A percentile compares a stretch with the other conserved stretches of the same genome.
Conservation (phyloP, 177 flowering plant species). For the Vitis hybrid region DNA sequence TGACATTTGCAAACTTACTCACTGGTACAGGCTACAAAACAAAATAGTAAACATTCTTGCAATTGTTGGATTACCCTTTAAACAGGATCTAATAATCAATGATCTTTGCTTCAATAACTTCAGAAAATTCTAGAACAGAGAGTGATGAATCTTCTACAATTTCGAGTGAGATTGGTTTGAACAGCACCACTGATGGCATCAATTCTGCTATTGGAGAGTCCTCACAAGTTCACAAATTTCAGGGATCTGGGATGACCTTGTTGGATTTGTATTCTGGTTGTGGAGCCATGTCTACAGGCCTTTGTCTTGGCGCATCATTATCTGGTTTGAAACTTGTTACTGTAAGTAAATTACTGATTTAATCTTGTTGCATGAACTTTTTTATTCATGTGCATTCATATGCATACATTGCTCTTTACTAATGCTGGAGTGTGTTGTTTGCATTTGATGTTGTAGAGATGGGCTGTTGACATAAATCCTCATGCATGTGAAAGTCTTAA, state of each 20-base stretch:
- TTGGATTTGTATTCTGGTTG: slow-evolving; percentile 84
- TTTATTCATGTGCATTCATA: too few species aligned
- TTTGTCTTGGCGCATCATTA: slow-evolving; percentile 63
- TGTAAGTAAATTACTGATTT: slow-evolving; percentile 37
- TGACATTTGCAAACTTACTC: slow-evolving; percentile 38
- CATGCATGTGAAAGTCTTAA: slow-evolving; percentile 68
- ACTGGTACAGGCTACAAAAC: slow-evolving; percentile 25
- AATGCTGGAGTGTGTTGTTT: neutral
- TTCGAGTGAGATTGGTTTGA: slow-evolving; percentile 31
- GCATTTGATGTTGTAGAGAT: slow-evolving; percentile 37
- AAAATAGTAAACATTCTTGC: neutral
- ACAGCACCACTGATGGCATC: neutral
- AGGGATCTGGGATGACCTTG: slow-evolving; percentile 30
- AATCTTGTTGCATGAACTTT: neutral
- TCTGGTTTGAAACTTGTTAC: slow-evolving; percentile 59
- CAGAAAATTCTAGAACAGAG: slow-evolving; percentile 20
- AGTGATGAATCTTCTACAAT: slow-evolving; percentile 46
- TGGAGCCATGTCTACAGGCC: slow-evolving; percentile 91
- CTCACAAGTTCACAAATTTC: neutral
- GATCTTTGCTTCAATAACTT: neutral
- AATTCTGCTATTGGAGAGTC: slow-evolving; percentile 16
- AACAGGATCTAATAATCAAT: too few species aligned
- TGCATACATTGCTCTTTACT: too few species aligned
- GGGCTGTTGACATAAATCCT: slow-evolving; percentile 78
- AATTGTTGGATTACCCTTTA: neutral